Base-by-base conservation (phyloP, 495 filamentous ascomycete genomes). In the Annulohypoxylon bovei region DNA sequence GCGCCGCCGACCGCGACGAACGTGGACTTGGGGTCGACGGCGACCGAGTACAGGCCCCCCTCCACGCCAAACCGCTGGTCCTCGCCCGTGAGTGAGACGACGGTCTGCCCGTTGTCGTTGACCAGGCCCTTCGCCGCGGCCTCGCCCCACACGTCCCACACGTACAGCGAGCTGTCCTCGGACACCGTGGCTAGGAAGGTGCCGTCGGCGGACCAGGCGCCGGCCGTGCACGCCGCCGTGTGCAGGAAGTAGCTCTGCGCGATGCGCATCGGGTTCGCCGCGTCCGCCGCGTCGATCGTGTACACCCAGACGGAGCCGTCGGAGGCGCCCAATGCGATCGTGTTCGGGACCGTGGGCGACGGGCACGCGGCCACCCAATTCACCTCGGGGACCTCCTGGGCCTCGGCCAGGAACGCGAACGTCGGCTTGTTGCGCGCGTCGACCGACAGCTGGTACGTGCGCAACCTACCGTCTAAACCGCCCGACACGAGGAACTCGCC, bases 291-390 rank as follows among this genome's bases (percentile, higher is more conserved):
- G 71, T 96, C 91, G 74, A 98, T 85, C 6, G 87, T 89, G 80
- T 98, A 95, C 5, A 99, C 91, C 96, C 96, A 99, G 5, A 97
- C 93, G 50, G 88, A 92, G 46, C 96, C 96, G 77, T 99, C 95
- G n/a, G 86, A 91, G 39, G 93, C 93, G 37, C 96, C 96, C 20
- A 98, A 79, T 0, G 96, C 96, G 68, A 99, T 75, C n/a, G 91
- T 88, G 78, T 98, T 96, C 23, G 89, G 86, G 75, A 91, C 86
- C 7, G 82, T 79, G 16, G 85, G 78, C 18, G 86, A 84, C 2
- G 95, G 95, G 76, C 92, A 97, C 0, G 92, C 83, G 0, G 85
- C 78, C 5, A 98, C 79, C 93, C 94, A 99, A 83, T 96, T 96
- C 66, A 99, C 90, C 78, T 98, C 95, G 66, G 95, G 90, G 1